Conservation (phyloP, 371 early-diverging fungal species). For the Syncephalastrum sp. region DNA sequence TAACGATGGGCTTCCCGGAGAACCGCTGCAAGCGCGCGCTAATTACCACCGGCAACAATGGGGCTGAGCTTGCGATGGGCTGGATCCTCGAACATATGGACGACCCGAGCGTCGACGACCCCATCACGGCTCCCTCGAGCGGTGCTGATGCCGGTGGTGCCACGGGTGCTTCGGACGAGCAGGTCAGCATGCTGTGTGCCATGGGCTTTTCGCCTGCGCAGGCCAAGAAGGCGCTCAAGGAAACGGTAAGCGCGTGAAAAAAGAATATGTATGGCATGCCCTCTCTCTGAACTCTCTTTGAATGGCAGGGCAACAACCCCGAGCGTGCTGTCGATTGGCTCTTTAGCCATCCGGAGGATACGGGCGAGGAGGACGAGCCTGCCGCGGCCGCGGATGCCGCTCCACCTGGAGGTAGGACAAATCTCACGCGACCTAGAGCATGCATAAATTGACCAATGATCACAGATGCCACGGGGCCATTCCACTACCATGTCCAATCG, state of each 20-base stretch:
- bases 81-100: conserved; percentile 97
- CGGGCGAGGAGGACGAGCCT: conserved; percentile 31
- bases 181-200: conserved; percentile 66
- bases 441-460: conserved; percentile 1
- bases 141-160: background rate
- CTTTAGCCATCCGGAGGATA: conserved; percentile 84
- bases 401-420: conserved; percentile 19
- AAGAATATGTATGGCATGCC: background rate
- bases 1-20: conserved; percentile 91
- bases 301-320: conserved; percentile 64
- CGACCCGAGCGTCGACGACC: conserved; percentile 66
- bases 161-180: conserved; percentile 27
- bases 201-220: conserved; percentile 91
- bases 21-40: conserved; percentile 81
- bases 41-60: conserved; percentile 75
- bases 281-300: no score
- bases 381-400: background rate
- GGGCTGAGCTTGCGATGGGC: conserved; percentile 87
- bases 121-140: conserved; percentile 21
- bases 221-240: conserved; percentile 78
- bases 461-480: conserved; percentile 49
- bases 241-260: conserved; percentile 60
- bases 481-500: conserved; percentile 71
- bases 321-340: conserved; percentile 96
- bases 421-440: background rate